Percentiles rank a stretch among this genome's conserved stretches.
These are phyloP conservation scores for Penicillium pulvis DNA, from an alignment of 495 filamentous ascomycete genomes.

Conservation along the genomic window DNA sequence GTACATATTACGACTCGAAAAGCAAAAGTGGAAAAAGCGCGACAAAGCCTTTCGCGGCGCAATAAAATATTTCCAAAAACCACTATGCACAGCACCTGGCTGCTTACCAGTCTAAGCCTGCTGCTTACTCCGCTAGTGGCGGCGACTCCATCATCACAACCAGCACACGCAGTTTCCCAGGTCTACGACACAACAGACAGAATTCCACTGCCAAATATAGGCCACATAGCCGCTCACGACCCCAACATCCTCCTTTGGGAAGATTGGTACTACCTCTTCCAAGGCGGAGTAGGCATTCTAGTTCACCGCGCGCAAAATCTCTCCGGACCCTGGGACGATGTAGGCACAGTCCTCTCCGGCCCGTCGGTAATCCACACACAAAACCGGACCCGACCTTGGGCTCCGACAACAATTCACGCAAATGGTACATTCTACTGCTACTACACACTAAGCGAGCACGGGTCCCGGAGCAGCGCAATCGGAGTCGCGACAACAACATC, in stretches of 20 bases:
- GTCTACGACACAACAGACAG: slow-evolving; percentile 34
- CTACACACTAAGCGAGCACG: slow-evolving; percentile 67
- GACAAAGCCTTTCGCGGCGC: not conserved
- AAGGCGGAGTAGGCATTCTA: slow-evolving; percentile 33
- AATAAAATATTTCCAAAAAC: not conserved
- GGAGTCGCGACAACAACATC: slow-evolving; percentile 67
- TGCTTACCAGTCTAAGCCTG: not conserved
- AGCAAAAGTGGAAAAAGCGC: not conserved
- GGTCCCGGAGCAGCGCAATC: slow-evolving; percentile 65
- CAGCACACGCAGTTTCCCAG: slow-evolving; percentile 10
- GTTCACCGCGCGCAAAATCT: slow-evolving; percentile 38
- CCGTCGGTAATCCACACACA: slow-evolving; percentile 41
- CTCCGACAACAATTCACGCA: slow-evolving; percentile 62
- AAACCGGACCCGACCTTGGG: slow-evolving; percentile 49
- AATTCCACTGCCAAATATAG: slow-evolving; percentile 38
- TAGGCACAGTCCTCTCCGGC: slow-evolving; percentile 41
- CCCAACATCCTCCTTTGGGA: slow-evolving; percentile 41
- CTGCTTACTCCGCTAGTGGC: slow-evolving; percentile 6
- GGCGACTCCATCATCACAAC: slow-evolving; percentile 19
- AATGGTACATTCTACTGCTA: slow-evolving; percentile 68
- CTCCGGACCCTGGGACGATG: slow-evolving; percentile 42
- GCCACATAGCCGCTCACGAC: slow-evolving; percentile 41
- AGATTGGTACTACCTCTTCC: slow-evolving; percentile 43
- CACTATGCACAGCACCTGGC: not conserved
- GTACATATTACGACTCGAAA: not conserved